phyloP scores from a whole-genome alignment of 202 grass and related monocot species.

The Eragrostis tef region DNA sequence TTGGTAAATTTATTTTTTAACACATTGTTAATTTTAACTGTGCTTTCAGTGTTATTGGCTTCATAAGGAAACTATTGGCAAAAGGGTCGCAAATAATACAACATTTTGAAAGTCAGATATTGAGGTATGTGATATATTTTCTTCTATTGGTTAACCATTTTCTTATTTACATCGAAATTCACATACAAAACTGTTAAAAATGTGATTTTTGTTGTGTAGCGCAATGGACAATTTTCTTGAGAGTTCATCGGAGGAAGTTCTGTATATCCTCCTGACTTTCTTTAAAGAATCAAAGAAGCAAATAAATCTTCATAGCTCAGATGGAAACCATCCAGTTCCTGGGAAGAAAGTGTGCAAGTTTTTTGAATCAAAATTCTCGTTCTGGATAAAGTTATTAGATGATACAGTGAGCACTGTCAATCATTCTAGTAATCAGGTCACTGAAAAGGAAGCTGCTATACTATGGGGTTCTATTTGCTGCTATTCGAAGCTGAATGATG shows the following conservation, averaged over 20 bases:
- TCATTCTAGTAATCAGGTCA: slow-evolving; percentile 50
- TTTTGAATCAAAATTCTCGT: slow-evolving; percentile 57
- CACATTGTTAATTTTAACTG: slow-evolving; percentile 26
- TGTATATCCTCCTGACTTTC: slow-evolving; percentile 67
- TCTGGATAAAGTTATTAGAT: slow-evolving; percentile 61
- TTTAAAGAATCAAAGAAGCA: slow-evolving; percentile 59
- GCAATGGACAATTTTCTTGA: slow-evolving; percentile 70
- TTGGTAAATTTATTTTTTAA: background rate
- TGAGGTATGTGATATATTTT: slow-evolving; percentile 59
- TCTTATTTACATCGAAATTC: background rate
- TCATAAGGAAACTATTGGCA: slow-evolving; percentile 64
- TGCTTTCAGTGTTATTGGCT: slow-evolving; percentile 61
- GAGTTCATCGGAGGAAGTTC: slow-evolving; percentile 66
- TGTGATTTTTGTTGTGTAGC: slow-evolving; percentile 56
- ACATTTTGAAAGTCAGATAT: slow-evolving; percentile 67
- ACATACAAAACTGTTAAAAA: slow-evolving; percentile 33
- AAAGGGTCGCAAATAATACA: slow-evolving; percentile 58
- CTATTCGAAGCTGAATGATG: slow-evolving; percentile 62
- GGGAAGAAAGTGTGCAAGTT: slow-evolving; percentile 62
- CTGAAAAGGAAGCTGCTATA: slow-evolving; percentile 67
- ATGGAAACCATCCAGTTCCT: slow-evolving; percentile 51
- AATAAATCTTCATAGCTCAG: slow-evolving; percentile 49
- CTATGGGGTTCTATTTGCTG: slow-evolving; percentile 80
- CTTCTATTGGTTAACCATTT: slow-evolving; percentile 28
- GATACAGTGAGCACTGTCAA: slow-evolving; percentile 37